Percentiles rank a stretch among this genome's conserved stretches.
Evolutionary conservation across 2,329 filamentous ascomycete species (phyloP).

Genomic region (Nothophaeocryptopus gaeumannii): DNA sequence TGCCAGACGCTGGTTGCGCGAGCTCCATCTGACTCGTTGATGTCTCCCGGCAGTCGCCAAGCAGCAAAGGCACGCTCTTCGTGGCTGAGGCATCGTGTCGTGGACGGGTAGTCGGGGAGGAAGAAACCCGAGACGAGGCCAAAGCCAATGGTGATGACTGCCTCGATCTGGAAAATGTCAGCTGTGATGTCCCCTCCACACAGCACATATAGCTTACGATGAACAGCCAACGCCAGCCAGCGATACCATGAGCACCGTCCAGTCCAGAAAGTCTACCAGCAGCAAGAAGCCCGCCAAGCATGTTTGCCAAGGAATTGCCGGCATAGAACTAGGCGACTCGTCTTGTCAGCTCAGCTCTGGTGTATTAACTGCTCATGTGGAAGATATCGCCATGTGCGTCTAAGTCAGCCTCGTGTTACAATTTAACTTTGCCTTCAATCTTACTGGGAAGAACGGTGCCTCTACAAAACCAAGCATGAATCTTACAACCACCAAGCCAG

Average conservation of each 20-base stretch:
- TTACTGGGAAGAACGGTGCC: slow-evolving; percentile 51
- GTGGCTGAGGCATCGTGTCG: slow-evolving; percentile 51
- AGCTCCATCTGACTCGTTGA: slow-evolving; percentile 44
- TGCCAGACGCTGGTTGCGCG: slow-evolving; percentile 41
- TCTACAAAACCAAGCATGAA: slow-evolving; percentile 52
- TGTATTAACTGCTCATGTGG: slow-evolving; percentile 52
- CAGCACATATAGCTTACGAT: slow-evolving; percentile 3
- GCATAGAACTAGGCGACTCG: slow-evolving; percentile 27
- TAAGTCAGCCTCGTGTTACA: too few relatives aligned
- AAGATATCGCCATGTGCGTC: too few relatives aligned
- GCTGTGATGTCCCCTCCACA: background rate
- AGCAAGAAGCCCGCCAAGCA: slow-evolving; percentile 30
- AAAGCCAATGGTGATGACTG: slow-evolving; percentile 24
- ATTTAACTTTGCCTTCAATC: too few relatives aligned
- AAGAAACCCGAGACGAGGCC: slow-evolving; percentile 34
- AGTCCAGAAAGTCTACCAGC: slow-evolving; percentile 49
- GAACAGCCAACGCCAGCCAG: slow-evolving; percentile 43
- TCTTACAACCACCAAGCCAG: slow-evolving; percentile 45
- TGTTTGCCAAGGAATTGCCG: slow-evolving; percentile 36
- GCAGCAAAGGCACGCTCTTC: slow-evolving; percentile 55
- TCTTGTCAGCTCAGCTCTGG: slow-evolving; percentile 41
- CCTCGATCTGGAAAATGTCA: slow-evolving; percentile 27
- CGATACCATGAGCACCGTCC: slow-evolving; percentile 36
- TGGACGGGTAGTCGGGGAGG: slow-evolving; percentile 52
- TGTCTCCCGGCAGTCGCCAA: slow-evolving; percentile 52